Base-by-base conservation (phyloP, 2,329 filamentous ascomycete species). In the Aspergillus tubingensis region DNA sequence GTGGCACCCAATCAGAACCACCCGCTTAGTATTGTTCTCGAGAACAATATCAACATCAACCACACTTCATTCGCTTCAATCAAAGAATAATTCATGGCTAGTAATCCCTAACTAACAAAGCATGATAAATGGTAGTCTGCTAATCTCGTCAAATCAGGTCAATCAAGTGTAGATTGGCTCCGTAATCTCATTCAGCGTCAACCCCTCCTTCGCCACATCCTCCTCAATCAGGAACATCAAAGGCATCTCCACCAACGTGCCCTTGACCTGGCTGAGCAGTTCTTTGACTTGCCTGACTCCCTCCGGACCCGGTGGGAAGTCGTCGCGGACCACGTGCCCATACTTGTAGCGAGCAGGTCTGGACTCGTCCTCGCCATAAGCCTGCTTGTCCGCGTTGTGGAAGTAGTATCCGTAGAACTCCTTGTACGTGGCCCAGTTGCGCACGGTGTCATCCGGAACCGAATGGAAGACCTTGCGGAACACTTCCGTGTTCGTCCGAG, bases 161-260 rank as follows among this genome's bases (percentile, higher is more conserved):
- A 30, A 30, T 30, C 69, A 83, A 30, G 90, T 92, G 75, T 92
- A 92, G 39, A 92, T 77, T 69, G 88, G 86, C 69, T 90, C 85
- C 1, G 90, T 92, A 68, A 92, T 76, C 25, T 83, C 82, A 77
- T 93, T 92, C 65, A 92, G 77, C 21, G 84, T 83, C 69, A 96
- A 69, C 0, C 92, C 92, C 67, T 92, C 86, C 82, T 92, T 88
- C 3, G 93, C 94, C 74, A 97, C 88, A 74, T 97, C 92, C 69
- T 91, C 85, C 36, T 92, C 90, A 69, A 89, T 88, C 74, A 96
- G 80, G 80, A 97, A 97, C 66, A 91, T 82, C 67, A 97, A 80
- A 27, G 92, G 92, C 93, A 97, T 97, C 81, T 96, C 91, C 7
- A 97, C 89, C 49, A 92, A 77, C 8, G 84, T 90, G 2, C 90